Evolutionary conservation across 2,329 filamentous ascomycete species (phyloP).

Genomic region (Pyrenophora seminiperda): DNA sequence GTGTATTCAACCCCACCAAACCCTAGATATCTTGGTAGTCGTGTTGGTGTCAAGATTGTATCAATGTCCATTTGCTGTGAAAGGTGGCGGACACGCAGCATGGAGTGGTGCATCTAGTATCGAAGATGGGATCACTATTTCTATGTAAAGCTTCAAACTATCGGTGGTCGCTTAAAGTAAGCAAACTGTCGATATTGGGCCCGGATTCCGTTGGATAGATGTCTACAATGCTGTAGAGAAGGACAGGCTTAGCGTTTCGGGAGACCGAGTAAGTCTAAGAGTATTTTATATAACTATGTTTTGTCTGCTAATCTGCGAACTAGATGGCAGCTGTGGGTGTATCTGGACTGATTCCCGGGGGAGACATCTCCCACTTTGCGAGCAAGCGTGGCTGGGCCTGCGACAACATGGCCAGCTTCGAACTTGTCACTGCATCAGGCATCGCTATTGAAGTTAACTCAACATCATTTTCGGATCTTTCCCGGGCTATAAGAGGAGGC

Average conservation of each 20-base stretch:
- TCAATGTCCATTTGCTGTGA: conserved; percentile 49
- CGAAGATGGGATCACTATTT: conserved; percentile 51
- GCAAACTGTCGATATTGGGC: conserved; percentile 27
- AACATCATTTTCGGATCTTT: conserved; percentile 46
- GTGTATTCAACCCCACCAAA: conserved; percentile 26
- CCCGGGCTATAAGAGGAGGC: conserved; percentile 43
- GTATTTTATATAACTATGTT: neutral
- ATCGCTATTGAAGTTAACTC: conserved; percentile 9
- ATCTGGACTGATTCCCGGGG: conserved; percentile 35
- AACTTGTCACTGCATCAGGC: conserved; percentile 26
- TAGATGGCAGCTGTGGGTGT: conserved; percentile 32
- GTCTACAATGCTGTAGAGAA: conserved; percentile 35
- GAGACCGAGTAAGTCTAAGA: conserved; percentile 23
- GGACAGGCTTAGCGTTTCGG: conserved; percentile 28
- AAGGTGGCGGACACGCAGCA: conserved; percentile 51
- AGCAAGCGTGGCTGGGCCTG: conserved; percentile 32
- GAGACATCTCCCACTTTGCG: conserved; percentile 30
- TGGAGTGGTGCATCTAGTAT: conserved; percentile 50
- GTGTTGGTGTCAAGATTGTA: conserved; percentile 21
- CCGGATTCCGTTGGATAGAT: conserved; percentile 38
- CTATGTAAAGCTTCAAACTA: conserved; percentile 42
- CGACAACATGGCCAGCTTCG: conserved; percentile 35
- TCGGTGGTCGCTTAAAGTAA: conserved; percentile 32
- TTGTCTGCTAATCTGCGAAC: neutral
- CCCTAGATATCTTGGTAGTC: conserved; percentile 17